A percentile compares a stretch with the other conserved stretches of the same genome.
Evolutionary conservation across 2,329 filamentous ascomycete species (phyloP).

Genomic region (Clonostachys byssicola): DNA sequence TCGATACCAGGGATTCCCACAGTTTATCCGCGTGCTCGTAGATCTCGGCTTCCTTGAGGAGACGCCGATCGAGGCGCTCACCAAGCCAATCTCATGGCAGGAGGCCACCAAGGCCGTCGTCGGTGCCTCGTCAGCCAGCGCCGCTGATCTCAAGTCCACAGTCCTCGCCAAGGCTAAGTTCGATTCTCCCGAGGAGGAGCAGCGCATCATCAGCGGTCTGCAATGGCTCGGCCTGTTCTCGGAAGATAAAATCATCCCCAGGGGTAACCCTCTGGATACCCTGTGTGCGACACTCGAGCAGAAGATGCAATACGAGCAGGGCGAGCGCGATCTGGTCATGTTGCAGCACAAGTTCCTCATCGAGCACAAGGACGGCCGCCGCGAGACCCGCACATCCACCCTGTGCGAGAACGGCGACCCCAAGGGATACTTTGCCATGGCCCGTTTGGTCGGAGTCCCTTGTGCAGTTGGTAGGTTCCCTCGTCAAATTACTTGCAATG

Average conservation of each 20-base stretch:
- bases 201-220: slow-evolving; percentile 66
- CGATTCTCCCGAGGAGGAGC: slow-evolving; percentile 60
- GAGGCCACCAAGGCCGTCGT: slow-evolving; percentile 78
- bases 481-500: neutral
- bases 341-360: slow-evolving; percentile 82
- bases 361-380: slow-evolving; percentile 73
- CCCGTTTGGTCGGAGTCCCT: slow-evolving; percentile 73
- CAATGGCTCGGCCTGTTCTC: slow-evolving; percentile 69
- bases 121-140: slow-evolving; percentile 59
- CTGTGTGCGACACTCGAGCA: slow-evolving; percentile 83
- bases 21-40: slow-evolving; percentile 83
- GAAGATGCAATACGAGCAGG: slow-evolving; percentile 85
- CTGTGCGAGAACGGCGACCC: slow-evolving; percentile 79
- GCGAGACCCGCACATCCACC: slow-evolving; percentile 75
- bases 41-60: slow-evolving; percentile 87
- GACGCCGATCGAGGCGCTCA: slow-evolving; percentile 59
- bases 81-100: slow-evolving; percentile 71
- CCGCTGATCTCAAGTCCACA: slow-evolving; percentile 67
- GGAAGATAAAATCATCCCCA: slow-evolving; percentile 63
- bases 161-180: slow-evolving; percentile 76
- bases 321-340: slow-evolving; percentile 80
- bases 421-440: slow-evolving; percentile 79
- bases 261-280: slow-evolving; percentile 82
- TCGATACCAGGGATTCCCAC: slow-evolving; percentile 83
- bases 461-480: slow-evolving; percentile 24